Base-by-base conservation (phyloP, 306 rosid species). In the Vigna trinervia region DNA sequence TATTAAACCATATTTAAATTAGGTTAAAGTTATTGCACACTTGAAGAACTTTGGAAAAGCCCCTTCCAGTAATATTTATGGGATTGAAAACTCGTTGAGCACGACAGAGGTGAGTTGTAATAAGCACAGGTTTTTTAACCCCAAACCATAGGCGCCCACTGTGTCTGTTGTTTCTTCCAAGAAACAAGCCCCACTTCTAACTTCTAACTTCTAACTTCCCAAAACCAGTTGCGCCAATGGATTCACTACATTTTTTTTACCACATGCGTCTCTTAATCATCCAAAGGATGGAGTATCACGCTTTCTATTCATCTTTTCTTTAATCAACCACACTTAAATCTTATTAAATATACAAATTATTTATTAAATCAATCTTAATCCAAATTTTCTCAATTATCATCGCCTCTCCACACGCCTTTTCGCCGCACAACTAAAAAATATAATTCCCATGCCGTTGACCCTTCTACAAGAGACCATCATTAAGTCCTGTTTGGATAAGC, bases 171-270 rank as follows among this genome's bases (percentile, higher is more conserved):
- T n/a, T 63, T 28, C 8, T n/a, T 23, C 26, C 14, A 17, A 4
- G 0, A 64, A n/a, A 64, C 4, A 38, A 38, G 6, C 66, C 5
- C 8, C 2, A 3, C 13, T 53, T 64, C 8, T 1, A 60, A 60
- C 19, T 28, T 12, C 1, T 22, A 22, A 3, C 19, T 17, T 17
- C 19, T 2, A 34, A 54, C 53, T 23, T 41, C 60, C 23, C 81
- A 12, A 76, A 68, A 77, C 75, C 75, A 67, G 69, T 68, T 26
- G 75, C 81, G 69, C 69, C 69, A 43, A 69, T 57, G 50, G 81
- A 66, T 77, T 73, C 38, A 5, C 11, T 4, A 9, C 12, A 2
- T 58, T 26, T 1, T 56, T 58, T 15, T 58, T 3, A 57, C 63
- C 63, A 57, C 0, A 54, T 54, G 61, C 61, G 61, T 54, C 6